Evolutionary conservation across 2,329 filamentous ascomycete species (phyloP), one percentile per base, ranked within the genome.

Genomic region (Beauveria sp.): DNA sequence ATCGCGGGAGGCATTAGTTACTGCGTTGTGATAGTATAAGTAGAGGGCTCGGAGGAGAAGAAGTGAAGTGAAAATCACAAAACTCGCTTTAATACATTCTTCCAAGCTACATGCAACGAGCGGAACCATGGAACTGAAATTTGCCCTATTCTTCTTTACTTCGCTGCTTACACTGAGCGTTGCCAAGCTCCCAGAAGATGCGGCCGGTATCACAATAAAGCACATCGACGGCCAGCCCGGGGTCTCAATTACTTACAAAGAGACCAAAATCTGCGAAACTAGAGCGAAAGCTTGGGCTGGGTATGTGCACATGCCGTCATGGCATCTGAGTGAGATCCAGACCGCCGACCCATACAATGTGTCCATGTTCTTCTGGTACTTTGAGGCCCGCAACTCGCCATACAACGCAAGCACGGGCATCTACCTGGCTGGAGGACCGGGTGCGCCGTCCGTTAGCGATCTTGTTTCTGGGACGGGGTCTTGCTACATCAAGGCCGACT

Each of bases 341-440:
- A 55, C 41, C 14, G 20, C 58, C 26, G 51, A 55, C 2, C 58
- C 58, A 20, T 61, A 54, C 58, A 61, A 61, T n/a, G 50, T 54
- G 28, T 55, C 58, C 50, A 50, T 78, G 10, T 79, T 78, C 64
- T 79, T 79, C 67, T 79, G 75, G 76, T 78, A 75, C 59, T 73
- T 79, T 44, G 75, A 71, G 34, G 72, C 74, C 0, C 71, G 75
- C 9, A 69, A 75, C 7, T 59, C 68, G 5, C 61, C 68, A 1
- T 53, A 52, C 0, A 66, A 59, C 20, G 69, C 66, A 1, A 65
- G 66, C 0, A 69, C 67, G 2, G 65, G 75, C 78, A 81, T 87
- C 68, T 88, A 82, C 78, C 74, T 88, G 61, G 86, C 85, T 68
- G 85, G 85, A 53, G 85, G 85, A 1, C 85, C 85, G 0, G 85